Evolutionary conservation across 345 rosid genomes (phyloP), one percentile per base, ranked within the genome.

Genomic region (Sisymbrium irio): DNA sequence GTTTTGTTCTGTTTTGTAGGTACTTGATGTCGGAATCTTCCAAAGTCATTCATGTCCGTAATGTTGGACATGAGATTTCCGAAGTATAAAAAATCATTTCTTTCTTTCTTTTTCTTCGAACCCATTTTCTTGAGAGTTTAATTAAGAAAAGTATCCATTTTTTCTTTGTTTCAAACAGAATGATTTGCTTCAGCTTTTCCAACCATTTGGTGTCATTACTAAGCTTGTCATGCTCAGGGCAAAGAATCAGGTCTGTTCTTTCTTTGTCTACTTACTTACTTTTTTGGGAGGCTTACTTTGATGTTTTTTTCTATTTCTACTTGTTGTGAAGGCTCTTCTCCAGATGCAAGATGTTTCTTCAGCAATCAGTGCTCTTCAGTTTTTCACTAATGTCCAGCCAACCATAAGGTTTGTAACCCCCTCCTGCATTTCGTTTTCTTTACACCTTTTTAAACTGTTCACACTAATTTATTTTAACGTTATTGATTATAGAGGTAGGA

Each of bases 201-300:
- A 95, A 82, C 99, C 97, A 28, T 95, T 95, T 85, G 99, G 99
- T 15, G 97, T 86, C 47, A 90, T 95, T 71, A 92, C 98, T 30
- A 95, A 92, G 88, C 97, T 95, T 67, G 99, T 95, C 33, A 92
- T 95, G 99, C 98, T 95, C 49, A 84, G 99, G 9, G 99, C 99
- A 10, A 95, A 95, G 83, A 95, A 92, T 81, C 99, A 92, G 99
- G 98, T 55, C 56, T 53, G 50, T 33, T 46, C 66, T 39, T 11
- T 39, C 19, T 50, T 62, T 1, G 27, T 33, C 17, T 7, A 11
- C 19, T 22, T 72, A 2, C 19, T 12, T 74, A 9, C 49, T 22
- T 13, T 72, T 13, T 28, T 27, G 28, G 28, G 28, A 27, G 42
- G 22, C 55, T 69, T 49, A 8, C 18, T 7, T 17, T 67, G 59